Evolutionary conservation across 2,329 filamentous ascomycete genomes (phyloP).

Genomic region (Penicillium rolfsii): DNA sequence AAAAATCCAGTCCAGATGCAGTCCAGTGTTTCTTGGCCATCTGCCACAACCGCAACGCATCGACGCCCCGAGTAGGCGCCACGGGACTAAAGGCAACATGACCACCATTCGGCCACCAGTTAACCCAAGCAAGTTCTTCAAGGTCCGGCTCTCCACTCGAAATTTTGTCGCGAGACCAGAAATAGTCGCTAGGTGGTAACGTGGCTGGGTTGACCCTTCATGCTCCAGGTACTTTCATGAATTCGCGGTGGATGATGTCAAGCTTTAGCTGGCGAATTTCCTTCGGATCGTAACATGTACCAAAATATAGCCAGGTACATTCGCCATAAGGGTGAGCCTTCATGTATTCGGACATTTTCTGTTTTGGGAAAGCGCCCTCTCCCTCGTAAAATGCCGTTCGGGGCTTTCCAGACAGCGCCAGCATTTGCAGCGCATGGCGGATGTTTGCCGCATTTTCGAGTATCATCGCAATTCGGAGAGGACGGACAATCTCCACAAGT

Average conservation of each 20-base stretch:
- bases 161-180: constrained; percentile 14
- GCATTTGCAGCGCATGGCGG: constrained; percentile 13
- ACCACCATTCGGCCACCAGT: constrained; percentile 19
- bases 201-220: constrained; percentile 8
- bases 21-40: constrained; percentile 10
- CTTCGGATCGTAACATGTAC: constrained; percentile 13
- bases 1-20: constrained; percentile 13
- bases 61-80: constrained; percentile 9
- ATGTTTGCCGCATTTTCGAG: constrained; percentile 17
- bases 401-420: constrained; percentile 11
- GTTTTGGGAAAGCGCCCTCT: constrained; percentile 8
- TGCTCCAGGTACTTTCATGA: constrained; percentile 18
- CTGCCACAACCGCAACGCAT: constrained; percentile 14
- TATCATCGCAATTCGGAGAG: constrained; percentile 17
- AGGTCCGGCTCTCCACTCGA: constrained; percentile 11
- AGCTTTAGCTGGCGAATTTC: constrained; percentile 18
- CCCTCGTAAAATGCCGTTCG: constrained; percentile 15
- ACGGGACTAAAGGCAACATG: constrained; percentile 19
- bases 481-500: constrained; percentile 16
- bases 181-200: constrained; percentile 8
- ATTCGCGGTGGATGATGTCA: constrained; percentile 17
- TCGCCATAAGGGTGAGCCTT: constrained; percentile 9
- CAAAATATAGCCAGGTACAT: constrained; percentile 17
- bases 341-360: constrained; percentile 12
- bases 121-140: constrained; percentile 17